phyloP scores from a whole-genome alignment of 352 stramenopile species.

The Phytophthora meadii region DNA sequence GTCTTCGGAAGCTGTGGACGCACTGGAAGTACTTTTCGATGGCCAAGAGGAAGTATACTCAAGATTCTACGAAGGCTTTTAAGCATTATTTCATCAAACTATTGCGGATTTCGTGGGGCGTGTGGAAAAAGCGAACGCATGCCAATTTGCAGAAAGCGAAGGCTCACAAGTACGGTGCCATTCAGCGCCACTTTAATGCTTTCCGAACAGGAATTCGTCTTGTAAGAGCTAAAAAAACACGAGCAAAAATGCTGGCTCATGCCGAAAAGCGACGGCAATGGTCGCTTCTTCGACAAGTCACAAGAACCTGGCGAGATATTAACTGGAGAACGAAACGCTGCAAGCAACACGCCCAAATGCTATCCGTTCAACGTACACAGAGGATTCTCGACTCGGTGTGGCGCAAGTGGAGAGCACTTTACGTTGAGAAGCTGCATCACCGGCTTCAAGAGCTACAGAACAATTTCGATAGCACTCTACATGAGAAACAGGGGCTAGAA shows the following conservation, averaged over 20 bases:
- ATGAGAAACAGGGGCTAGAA: constrained; percentile 57
- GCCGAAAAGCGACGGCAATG: constrained; percentile 33
- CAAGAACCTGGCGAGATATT: constrained; percentile 33
- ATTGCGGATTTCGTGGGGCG: constrained; percentile 56
- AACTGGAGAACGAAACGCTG: constrained; percentile 28
- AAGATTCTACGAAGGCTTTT: constrained; percentile 72
- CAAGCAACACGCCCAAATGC: constrained; percentile 16
- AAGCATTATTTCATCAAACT: constrained; percentile 85
- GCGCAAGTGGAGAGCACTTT: constrained; percentile 47
- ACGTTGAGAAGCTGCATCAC: constrained; percentile 20
- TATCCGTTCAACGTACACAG: constrained; percentile 31
- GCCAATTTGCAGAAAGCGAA: constrained; percentile 52
- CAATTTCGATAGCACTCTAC: constrained; percentile 18
- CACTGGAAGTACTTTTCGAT: constrained; percentile 86
- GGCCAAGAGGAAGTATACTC: constrained; percentile 65
- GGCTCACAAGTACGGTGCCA: constrained; percentile 49
- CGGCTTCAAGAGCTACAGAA: constrained; percentile 27
- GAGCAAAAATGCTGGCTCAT: constrained; percentile 38
- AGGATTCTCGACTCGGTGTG: constrained; percentile 37
- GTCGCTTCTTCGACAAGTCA: constrained; percentile 19
- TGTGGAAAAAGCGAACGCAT: constrained; percentile 53
- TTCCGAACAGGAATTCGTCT: constrained; percentile 47
- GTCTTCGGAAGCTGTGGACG: constrained; percentile 74
- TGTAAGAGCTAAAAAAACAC: constrained; percentile 30
- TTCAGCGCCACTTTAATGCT: constrained; percentile 61